A percentile compares a stretch with the other conserved stretches of the same genome.
These are phyloP conservation scores for Metarhizium anisopliae DNA, from an alignment of 2,329 filamentous ascomycete species.

Conservation along the genomic window DNA sequence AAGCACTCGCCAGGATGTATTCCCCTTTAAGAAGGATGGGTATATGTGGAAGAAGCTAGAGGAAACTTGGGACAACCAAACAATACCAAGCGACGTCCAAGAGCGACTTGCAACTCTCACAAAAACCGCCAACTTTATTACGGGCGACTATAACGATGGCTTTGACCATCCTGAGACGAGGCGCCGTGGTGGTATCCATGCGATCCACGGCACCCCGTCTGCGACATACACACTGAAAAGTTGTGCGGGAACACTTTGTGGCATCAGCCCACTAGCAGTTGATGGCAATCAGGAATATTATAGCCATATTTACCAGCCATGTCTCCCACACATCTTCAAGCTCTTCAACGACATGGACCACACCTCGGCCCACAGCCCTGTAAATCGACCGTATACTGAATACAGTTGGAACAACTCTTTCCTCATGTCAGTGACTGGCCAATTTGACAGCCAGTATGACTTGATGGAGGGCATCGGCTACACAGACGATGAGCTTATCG, in stretches of 20 bases:
- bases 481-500: conserved; percentile 12
- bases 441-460: conserved; percentile 19
- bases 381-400: background rate
- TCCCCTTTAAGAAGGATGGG: conserved; percentile 31
- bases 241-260: conserved; percentile 30
- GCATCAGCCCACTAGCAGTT: conserved; percentile 19
- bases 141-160: conserved; percentile 24
- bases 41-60: conserved; percentile 26
- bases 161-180: conserved; percentile 17
- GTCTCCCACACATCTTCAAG: conserved; percentile 28
- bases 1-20: conserved; percentile 34
- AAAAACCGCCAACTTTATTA: conserved; percentile 21
- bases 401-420: conserved; percentile 23
- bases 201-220: conserved; percentile 29
- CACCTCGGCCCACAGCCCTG: background rate
- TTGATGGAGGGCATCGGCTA: conserved; percentile 24
- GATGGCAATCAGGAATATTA: conserved; percentile 15
- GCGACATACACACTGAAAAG: conserved; percentile 36
- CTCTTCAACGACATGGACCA: conserved; percentile 18
- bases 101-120: conserved; percentile 20
- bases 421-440: conserved; percentile 22
- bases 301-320: conserved; percentile 37
- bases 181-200: conserved; percentile 28
- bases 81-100: conserved; percentile 21
- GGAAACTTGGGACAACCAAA: conserved; percentile 19